Base-by-base conservation (phyloP, 2,329 filamentous ascomycete species). In the Ustulina deusta region DNA sequence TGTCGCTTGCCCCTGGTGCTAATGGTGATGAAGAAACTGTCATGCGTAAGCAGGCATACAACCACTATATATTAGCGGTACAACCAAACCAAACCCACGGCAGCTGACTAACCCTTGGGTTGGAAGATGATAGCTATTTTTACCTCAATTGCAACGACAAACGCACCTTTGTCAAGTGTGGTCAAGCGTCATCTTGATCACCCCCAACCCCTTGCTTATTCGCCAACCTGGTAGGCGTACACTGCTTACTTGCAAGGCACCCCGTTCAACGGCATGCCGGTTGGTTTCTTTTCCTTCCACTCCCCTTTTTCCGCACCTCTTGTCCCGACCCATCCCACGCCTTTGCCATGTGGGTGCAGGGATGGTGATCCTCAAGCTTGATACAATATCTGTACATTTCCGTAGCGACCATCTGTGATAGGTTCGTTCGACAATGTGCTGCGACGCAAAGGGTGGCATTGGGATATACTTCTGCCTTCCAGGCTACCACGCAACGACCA, bases 301-400 rank as follows among this genome's bases (percentile, higher is more conserved):
- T 20, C 49, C 25, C 27, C 27, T 34, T 52, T 52, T 64, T 20
- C 22, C n/a, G 46, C 44, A 7, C 36, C 57, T 42, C n/a, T 48
- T 65, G 46, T 65, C 52, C 56, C 51, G 62, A 51, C 44, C 42
- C 56, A 48, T 61, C 61, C 66, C 59, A 66, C 56, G 60, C 38
- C 63, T 63, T 49, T 60, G 67, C 67, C 67, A 69, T 69, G 67
- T 69, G 67, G 65, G 55, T 34, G 36, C 60, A 69, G 51, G 66
- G 67, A 69, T 66, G 1, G 2, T 7, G 34, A 62, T 69, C 67
- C 67, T 60, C 42, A 34, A 36, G 27, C 59, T 51, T 48, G 29
- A 61, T 48, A 59, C 60, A 55, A 59, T 59, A 57, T 54, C 64
- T 60, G 46, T 49, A 38, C 61, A 56, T 46, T 38, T 32, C 34